Evolutionary conservation across 192 early-diverging fungal genomes (phyloP).

Genomic region (Coemansia sp.): DNA sequence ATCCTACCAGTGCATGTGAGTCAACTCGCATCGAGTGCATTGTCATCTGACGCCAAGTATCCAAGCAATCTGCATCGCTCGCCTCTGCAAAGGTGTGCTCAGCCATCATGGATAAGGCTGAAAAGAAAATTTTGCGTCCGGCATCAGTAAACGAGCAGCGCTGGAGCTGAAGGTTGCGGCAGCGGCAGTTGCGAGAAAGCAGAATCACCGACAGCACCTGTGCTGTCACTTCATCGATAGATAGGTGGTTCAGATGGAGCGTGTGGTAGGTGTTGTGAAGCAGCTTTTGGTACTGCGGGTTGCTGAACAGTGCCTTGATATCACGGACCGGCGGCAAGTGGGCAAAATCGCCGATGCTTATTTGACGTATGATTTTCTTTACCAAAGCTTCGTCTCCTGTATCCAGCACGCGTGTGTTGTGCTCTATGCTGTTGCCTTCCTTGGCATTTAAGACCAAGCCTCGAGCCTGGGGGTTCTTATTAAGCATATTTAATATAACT

Average conservation of each 20-base stretch:
- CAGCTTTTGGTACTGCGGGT: slow-evolving; percentile 7
- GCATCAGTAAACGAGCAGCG: slow-evolving; percentile 31
- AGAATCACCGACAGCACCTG: slow-evolving; percentile 26
- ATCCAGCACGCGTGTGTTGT: not conserved
- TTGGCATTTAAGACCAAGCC: slow-evolving; percentile 8
- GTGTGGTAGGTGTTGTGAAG: slow-evolving; percentile 14
- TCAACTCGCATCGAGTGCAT: not conserved
- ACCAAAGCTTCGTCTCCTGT: slow-evolving; percentile 14
- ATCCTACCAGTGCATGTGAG: not conserved
- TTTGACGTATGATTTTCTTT: slow-evolving; percentile 16
- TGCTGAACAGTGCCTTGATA: slow-evolving; percentile 25
- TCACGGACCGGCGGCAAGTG: slow-evolving; percentile 25
- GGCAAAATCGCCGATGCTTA: slow-evolving; percentile 31
- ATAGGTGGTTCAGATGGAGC: slow-evolving; percentile 8
- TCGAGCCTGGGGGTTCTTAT: not conserved
- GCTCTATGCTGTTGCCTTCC: not conserved
- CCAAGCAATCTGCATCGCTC: not conserved
- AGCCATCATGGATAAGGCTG: slow-evolving; percentile 30
- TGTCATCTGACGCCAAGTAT: not conserved
- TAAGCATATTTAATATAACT: slow-evolving; percentile 19
- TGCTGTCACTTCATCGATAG: slow-evolving; percentile 25
- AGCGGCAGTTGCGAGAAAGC: slow-evolving; percentile 25
- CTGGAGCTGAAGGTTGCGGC: slow-evolving; percentile 18
- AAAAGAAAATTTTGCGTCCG: slow-evolving; percentile 31
- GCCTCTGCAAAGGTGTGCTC: not conserved